Evolutionary conservation across 1,139 yeast genomes (phyloP).

Genomic region (Suhomyces chickasaworum): DNA sequence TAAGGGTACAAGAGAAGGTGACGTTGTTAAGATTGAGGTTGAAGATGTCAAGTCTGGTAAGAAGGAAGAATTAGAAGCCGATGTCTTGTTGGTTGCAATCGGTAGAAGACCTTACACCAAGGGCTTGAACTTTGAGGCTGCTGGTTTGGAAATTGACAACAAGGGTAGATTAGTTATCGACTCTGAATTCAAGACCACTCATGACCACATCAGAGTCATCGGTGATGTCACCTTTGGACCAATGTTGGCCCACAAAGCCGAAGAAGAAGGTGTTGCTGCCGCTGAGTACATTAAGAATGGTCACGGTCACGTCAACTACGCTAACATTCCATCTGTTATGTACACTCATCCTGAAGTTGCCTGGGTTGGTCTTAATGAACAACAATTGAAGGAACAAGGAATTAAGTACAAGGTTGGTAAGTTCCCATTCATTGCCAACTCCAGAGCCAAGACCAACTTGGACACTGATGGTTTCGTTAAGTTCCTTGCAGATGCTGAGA

Average conservation of each 20-base stretch:
- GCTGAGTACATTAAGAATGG: constrained; percentile 92
- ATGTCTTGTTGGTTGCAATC: constrained; percentile 91
- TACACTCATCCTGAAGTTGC: constrained; percentile 99
- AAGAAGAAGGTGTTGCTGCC: constrained; percentile 99
- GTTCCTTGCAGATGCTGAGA: constrained; percentile 93
- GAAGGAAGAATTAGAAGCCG: constrained; percentile 80
- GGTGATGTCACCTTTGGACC: constrained; percentile 99
- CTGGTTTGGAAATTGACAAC: constrained; percentile 89
- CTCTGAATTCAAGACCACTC: constrained; percentile 88
- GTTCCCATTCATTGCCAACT: constrained; percentile 98
- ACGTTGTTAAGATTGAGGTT: constrained; percentile 78
- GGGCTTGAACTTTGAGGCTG: constrained; percentile 84
- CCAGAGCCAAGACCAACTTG: constrained; percentile 97
- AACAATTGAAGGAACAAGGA: constrained; percentile 93
- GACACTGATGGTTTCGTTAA: constrained; percentile 98
- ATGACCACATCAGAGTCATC: constrained; percentile 91
- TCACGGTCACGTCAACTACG: constrained; percentile 97
- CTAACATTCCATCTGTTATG: constrained; percentile 97
- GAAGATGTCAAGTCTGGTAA: constrained; percentile 89
- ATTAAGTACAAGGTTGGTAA: constrained; percentile 91
- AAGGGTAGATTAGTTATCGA: constrained; percentile 93
- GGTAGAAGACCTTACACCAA: constrained; percentile 98
- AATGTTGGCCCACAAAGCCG: constrained; percentile 99
- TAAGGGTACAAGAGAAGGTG: constrained; percentile 86
- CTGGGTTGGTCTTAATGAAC: constrained; percentile 97